These are phyloP conservation scores for Pyrrhoderma lamaoense DNA, from an alignment of 1,284 basidiomycete species.

Conservation along the genomic window DNA sequence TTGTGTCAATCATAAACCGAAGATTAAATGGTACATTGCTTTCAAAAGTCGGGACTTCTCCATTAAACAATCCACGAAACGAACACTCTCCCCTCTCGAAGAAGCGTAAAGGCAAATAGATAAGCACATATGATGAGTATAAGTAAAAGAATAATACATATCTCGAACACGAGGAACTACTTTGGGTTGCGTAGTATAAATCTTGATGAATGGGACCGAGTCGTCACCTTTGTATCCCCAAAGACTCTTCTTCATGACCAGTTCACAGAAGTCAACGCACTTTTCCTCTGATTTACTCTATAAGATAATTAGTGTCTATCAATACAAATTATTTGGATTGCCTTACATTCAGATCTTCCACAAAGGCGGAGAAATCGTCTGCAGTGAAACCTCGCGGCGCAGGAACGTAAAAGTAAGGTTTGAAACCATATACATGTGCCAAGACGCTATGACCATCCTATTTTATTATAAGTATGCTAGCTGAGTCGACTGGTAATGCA, in stretches of 20 bases:
- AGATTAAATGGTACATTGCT: slow-evolving; percentile 87
- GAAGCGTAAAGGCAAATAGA: slow-evolving; percentile 48
- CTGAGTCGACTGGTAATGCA: neutral
- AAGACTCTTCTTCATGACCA: slow-evolving; percentile 64
- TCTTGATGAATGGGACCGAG: slow-evolving; percentile 72
- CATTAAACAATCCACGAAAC: slow-evolving; percentile 64
- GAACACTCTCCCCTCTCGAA: slow-evolving; percentile 81
- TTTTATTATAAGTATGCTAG: neutral
- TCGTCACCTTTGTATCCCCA: slow-evolving; percentile 87
- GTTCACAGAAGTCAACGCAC: slow-evolving; percentile 50
- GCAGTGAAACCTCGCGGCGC: slow-evolving; percentile 75
- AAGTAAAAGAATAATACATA: slow-evolving; percentile 43
- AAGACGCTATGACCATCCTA: slow-evolving; percentile 84
- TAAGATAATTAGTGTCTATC: neutral
- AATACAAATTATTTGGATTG: neutral
- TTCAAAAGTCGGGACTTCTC: slow-evolving; percentile 66
- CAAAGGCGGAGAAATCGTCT: slow-evolving; percentile 60
- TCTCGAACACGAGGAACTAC: slow-evolving; percentile 84
- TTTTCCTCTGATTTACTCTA: slow-evolving; percentile 29
- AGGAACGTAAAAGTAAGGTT: slow-evolving; percentile 88
- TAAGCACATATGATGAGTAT: neutral
- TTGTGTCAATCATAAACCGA: slow-evolving; percentile 94
- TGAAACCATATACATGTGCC: slow-evolving; percentile 71
- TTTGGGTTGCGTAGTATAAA: slow-evolving; percentile 67
- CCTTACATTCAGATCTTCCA: slow-evolving; percentile 67